A percentile compares a stretch with the other conserved stretches of the same genome.
phyloP scores from a whole-genome alignment of 805 yeast genomes.

The Lipomyces oligophaga region DNA sequence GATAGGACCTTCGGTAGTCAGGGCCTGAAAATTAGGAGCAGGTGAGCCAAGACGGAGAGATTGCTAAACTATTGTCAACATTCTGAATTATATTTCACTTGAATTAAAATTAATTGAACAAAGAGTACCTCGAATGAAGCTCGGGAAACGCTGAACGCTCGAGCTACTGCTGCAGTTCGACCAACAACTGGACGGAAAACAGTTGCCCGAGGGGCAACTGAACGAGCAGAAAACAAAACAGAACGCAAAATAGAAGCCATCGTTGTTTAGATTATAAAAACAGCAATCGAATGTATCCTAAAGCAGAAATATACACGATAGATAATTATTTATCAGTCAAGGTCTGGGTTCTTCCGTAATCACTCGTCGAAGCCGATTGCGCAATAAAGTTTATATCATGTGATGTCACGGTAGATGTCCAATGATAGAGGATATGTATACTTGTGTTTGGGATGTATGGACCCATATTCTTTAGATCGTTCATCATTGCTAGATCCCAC shows the following conservation, averaged over 20 bases:
- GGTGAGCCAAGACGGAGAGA: conserved; percentile 62
- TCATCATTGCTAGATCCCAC: no score
- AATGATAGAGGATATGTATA: no score
- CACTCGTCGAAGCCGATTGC: no score
- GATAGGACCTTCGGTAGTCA: conserved; percentile 77
- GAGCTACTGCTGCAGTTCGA: conserved; percentile 6
- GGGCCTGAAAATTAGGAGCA: conserved; percentile 87
- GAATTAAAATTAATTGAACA: not conserved
- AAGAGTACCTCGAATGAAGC: conserved; percentile 4
- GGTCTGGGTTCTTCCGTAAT: no score
- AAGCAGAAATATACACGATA: not conserved
- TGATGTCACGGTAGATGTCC: no score
- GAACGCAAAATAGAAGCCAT: conserved; percentile 13
- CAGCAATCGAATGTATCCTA: not conserved
- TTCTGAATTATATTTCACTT: not conserved
- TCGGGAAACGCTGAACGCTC: conserved; percentile 21
- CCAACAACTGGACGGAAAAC: conserved; percentile 1
- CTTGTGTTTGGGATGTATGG: no score
- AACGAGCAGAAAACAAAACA: not conserved
- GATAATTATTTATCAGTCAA: no score
- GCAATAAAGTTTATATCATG: no score
- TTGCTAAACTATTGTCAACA: conserved; percentile 35
- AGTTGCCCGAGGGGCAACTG: conserved; percentile 1
- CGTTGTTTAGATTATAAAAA: no score
- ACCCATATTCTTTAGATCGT: no score